phyloP scores from a whole-genome alignment of 2,329 filamentous ascomycete species.

The Aureobasidium pullulans region DNA sequence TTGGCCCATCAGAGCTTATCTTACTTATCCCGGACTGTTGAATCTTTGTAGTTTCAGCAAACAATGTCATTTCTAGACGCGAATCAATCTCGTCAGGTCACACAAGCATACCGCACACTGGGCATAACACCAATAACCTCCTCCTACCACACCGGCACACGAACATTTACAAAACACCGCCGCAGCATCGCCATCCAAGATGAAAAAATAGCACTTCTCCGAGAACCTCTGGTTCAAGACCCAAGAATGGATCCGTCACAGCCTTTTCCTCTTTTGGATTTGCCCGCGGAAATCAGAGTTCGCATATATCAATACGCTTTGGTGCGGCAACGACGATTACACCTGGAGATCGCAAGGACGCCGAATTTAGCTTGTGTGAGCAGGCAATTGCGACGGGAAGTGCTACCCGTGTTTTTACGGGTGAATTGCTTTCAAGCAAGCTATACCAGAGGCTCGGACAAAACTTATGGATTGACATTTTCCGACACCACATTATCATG shows the following conservation, averaged over 20 bases:
- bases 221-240: neutral
- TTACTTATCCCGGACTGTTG: too few species aligned
- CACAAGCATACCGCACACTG: neutral
- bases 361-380: neutral
- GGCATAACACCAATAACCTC: neutral
- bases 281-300: slow-evolving; percentile 2
- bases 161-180: neutral
- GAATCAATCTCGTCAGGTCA: neutral
- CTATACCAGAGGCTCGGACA: neutral
- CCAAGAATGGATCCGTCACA: neutral
- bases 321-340: neutral
- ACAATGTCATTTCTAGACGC: slow-evolving; percentile 1
- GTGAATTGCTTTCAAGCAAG: neutral
- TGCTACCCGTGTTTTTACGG: neutral
- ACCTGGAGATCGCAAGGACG: neutral
- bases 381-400: slow-evolving; percentile 1
- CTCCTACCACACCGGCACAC: neutral
- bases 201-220: neutral
- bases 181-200: neutral
- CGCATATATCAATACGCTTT: slow-evolving; percentile 4
- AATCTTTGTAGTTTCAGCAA: too few species aligned
- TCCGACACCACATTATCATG: neutral
- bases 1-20: neutral
- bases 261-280: neutral
- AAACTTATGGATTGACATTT: neutral